phyloP scores from a whole-genome alignment of 805 yeast genomes.

The Myxozyma sirexii region DNA sequence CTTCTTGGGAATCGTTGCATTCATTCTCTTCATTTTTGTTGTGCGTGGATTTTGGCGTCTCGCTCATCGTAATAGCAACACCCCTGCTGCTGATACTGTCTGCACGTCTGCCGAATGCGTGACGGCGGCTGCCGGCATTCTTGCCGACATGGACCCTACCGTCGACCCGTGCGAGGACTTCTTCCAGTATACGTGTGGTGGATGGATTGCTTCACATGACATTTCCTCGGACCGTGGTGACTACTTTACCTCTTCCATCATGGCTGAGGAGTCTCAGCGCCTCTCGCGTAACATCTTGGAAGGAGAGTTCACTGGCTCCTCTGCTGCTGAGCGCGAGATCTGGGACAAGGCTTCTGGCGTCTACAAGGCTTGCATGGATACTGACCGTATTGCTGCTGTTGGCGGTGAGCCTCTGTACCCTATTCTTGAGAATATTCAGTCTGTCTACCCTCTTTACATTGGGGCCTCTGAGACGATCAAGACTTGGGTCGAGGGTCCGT shows the following conservation, averaged over 20 bases:
- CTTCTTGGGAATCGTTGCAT: slow-evolving; percentile 4
- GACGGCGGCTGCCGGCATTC: slow-evolving; percentile 27
- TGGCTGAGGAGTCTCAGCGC: slow-evolving; percentile 30
- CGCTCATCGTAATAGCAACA: slow-evolving; percentile 9
- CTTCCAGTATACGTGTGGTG: slow-evolving; percentile 32
- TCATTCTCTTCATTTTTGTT: slow-evolving; percentile 21
- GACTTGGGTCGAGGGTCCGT: slow-evolving; percentile 26
- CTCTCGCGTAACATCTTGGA: slow-evolving; percentile 30
- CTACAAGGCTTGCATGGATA: slow-evolving; percentile 33
- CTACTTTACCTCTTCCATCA: slow-evolving; percentile 26
- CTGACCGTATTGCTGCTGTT: slow-evolving; percentile 20
- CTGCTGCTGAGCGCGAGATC: slow-evolving; percentile 29
- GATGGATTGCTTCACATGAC: slow-evolving; percentile 31
- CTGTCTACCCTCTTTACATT: slow-evolving; percentile 20
- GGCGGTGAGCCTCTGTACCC: slow-evolving; percentile 30
- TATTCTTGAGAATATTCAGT: slow-evolving; percentile 23
- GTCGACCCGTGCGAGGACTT: slow-evolving; percentile 33
- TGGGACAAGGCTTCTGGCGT: slow-evolving; percentile 34
- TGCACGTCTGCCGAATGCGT: slow-evolving; percentile 32
- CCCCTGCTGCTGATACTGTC: slow-evolving; percentile 6
- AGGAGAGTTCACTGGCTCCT: slow-evolving; percentile 20
- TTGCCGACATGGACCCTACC: slow-evolving; percentile 28
- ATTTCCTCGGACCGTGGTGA: slow-evolving; percentile 30
- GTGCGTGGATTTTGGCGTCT: slow-evolving; percentile 27
- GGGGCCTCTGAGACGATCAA: slow-evolving; percentile 11